Base-by-base conservation (phyloP, 1,139 yeast genomes). In the Meyerozyma athensensis region DNA sequence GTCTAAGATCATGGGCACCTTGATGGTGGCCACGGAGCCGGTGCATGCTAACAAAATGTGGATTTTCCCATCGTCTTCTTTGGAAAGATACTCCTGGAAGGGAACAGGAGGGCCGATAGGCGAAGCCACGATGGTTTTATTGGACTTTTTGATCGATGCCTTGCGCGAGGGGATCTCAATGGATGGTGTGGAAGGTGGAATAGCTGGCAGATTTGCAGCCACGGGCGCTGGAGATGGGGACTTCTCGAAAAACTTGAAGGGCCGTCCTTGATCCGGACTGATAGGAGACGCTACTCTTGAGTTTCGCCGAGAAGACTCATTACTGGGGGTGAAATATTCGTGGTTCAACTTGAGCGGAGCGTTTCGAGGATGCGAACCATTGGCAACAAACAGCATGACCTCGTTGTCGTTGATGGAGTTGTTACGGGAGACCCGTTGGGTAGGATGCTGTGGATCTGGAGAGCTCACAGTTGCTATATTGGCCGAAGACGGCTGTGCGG, bases 1-100 rank as follows among this genome's bases (percentile, higher is more conserved):
- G 54, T 86, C 94, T 46, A 89, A 84, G 33, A 89, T 85, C 47
- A 84, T 60, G 0, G 96, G 96, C 23, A 92, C 83, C 56, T 92
- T 92, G 43, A 90, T 87, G 3, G 97, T 86, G 5, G 98, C 98
- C 5, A 92, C 97, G 1, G 96, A 85, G 1, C 98, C 99, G 1
- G 97, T 87, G 24, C 95, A 95, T 14, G 95, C 97, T 32, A 92
- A 68, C 40, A 92, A 67, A 30, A 92, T 81, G 59, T 92, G 97
- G 40, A 86, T 72, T 54, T 89, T 89, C 28, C 81, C 81, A 54
- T 84, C 94, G 53, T 84, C 92, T 50, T 81, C 80, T 49, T 78
- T 79, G 37, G 77, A 72, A 40, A 84, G 66, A 53, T 77, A 83
- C 48, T 82, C 81, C 34, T 82, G 82, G 52, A 84, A 84, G 14